These are phyloP conservation scores for Fusarium agapanthi DNA, from an alignment of 2,329 filamentous ascomycete genomes.

Conservation along the genomic window DNA sequence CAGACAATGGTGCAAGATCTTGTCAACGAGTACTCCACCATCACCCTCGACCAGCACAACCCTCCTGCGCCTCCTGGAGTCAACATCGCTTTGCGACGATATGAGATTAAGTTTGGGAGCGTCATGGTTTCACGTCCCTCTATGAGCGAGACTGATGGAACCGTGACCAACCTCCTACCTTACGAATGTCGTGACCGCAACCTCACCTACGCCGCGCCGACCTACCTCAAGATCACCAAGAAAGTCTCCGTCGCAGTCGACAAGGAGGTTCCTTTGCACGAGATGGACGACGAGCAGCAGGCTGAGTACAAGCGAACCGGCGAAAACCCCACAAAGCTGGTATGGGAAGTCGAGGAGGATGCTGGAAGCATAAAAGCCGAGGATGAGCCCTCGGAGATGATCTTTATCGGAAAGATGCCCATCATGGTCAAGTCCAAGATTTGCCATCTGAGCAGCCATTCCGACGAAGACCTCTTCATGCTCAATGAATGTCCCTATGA, in stretches of 20 bases:
- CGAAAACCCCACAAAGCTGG: conserved; percentile 65
- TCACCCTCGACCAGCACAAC: conserved; percentile 93
- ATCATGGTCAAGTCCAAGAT: conserved; percentile 99
- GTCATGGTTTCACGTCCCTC: conserved; percentile 89
- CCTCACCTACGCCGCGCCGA: conserved; percentile 90
- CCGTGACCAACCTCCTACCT: conserved; percentile 83
- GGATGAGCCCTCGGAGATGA: conserved; percentile 69
- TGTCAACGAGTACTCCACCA: conserved; percentile 87
- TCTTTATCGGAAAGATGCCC: conserved; percentile 94
- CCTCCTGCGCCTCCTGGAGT: conserved; percentile 79
- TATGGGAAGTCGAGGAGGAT: conserved; percentile 69
- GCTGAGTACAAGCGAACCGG: conserved; percentile 63
- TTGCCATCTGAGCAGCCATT: conserved; percentile 85
- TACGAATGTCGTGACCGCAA: conserved; percentile 97
- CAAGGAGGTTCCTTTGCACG: conserved; percentile 70
- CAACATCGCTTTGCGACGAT: conserved; percentile 85
- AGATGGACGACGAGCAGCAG: conserved; percentile 73
- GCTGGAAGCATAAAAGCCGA: conserved; percentile 63
- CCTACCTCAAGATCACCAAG: conserved; percentile 89
- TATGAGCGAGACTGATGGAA: conserved; percentile 92
- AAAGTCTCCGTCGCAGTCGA: conserved; percentile 86
- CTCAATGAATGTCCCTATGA: conserved; percentile 98
- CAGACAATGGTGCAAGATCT: conserved; percentile 93
- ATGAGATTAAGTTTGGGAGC: conserved; percentile 93
- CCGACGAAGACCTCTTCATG: conserved; percentile 85